phyloP scores from a whole-genome alignment of 352 stramenopile species.

The Peronosclerospora sorghi region DNA sequence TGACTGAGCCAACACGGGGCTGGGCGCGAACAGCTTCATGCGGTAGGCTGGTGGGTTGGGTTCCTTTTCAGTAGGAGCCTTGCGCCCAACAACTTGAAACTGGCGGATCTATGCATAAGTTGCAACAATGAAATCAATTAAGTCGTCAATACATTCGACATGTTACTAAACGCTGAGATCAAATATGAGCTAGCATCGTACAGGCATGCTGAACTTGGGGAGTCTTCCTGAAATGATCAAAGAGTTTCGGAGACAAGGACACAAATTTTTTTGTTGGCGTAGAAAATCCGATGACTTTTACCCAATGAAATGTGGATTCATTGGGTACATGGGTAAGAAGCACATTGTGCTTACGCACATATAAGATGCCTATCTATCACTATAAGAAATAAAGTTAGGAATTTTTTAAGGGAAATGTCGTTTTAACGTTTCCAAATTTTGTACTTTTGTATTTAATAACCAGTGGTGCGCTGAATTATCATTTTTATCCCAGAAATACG shows the following conservation, averaged over 20 bases:
- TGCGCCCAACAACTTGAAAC: constrained; percentile 99
- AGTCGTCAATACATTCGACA: background rate
- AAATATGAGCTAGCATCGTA: constrained; percentile 1
- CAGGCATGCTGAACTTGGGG: constrained; percentile 27
- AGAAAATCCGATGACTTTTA: constrained; percentile 7
- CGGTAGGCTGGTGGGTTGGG: constrained; percentile 97
- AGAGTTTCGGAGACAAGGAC: background rate
- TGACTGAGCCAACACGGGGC: constrained; percentile 96
- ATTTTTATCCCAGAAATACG: too few relatives aligned
- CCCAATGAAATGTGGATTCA: constrained; percentile 5
- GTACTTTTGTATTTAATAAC: too few relatives aligned
- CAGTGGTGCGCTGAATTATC: too few relatives aligned
- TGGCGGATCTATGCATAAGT: constrained; percentile 86
- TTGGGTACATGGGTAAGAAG: too few relatives aligned
- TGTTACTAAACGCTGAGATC: background rate
- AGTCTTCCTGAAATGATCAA: constrained; percentile 28
- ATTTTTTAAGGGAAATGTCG: too few relatives aligned
- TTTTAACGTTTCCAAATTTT: too few relatives aligned
- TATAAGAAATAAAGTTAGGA: too few relatives aligned
- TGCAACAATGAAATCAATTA: background rate
- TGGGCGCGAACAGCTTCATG: constrained; percentile 97
- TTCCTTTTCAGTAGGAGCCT: constrained; percentile 95
- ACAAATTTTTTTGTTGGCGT: constrained; percentile 18
- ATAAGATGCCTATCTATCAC: too few relatives aligned
- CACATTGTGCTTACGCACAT: too few relatives aligned